phyloP scores from a whole-genome alignment of 495 filamentous ascomycete genomes.

The Lophiostoma macrostomum region DNA sequence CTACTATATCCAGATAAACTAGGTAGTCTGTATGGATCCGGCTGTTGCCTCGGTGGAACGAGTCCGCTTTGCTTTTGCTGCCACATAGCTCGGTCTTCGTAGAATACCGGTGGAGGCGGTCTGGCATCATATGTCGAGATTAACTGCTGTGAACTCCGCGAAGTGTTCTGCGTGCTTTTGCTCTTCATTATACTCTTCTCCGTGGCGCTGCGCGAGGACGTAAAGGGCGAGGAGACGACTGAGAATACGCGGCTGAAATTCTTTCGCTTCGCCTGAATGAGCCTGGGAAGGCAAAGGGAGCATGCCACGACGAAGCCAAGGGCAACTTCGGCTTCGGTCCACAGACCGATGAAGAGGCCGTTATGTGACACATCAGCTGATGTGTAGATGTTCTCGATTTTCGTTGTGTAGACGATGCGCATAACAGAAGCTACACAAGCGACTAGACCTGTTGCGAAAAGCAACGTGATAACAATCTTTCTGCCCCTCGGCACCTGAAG shows the following conservation, averaged over 20 bases:
- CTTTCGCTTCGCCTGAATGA: constrained; percentile 16
- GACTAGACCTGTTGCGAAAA: constrained; percentile 17
- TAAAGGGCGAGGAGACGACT: constrained; percentile 3
- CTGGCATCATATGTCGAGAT: no score
- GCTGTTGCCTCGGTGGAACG: no score
- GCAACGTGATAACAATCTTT: constrained; percentile 9
- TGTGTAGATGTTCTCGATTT: constrained; percentile 3
- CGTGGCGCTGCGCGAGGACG: neutral
- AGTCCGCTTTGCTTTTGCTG: no score
- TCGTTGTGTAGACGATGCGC: constrained; percentile 21
- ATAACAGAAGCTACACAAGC: constrained; percentile 18
- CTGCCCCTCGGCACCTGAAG: constrained; percentile 11
- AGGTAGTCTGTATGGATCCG: no score
- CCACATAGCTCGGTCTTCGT: no score
- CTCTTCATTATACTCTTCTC: neutral
- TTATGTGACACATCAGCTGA: constrained; percentile 20
- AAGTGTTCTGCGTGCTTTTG: no score
- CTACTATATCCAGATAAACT: no score
- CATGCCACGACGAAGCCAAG: constrained; percentile 26
- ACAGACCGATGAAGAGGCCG: constrained; percentile 22
- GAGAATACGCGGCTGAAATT: constrained; percentile 6
- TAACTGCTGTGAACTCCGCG: no score
- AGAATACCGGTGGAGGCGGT: no score
- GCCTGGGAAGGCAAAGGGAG: constrained; percentile 7
- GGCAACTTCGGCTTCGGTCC: constrained; percentile 20